Conservation (phyloP, 164 flowering plant genomes). For the Umbilicus rupestris region DNA sequence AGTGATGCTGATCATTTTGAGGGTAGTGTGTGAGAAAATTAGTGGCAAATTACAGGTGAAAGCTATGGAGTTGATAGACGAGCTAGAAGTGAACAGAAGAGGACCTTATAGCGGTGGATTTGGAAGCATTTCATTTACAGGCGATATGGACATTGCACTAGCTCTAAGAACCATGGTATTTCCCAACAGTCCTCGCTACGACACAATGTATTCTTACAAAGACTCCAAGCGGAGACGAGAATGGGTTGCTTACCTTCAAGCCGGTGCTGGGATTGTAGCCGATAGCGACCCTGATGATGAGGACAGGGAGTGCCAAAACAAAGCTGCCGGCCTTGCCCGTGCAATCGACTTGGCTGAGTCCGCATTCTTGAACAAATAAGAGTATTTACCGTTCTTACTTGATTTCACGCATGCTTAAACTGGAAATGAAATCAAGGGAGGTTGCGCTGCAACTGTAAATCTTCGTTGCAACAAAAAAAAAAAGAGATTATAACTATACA, state of each 20-base stretch:
- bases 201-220: conserved; percentile 80
- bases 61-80: conserved; percentile 87
- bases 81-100: conserved; percentile 56
- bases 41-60: conserved; percentile 41
- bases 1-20: not conserved
- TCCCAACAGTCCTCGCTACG: conserved; percentile 42
- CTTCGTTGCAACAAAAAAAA: too few relatives aligned
- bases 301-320: conserved; percentile 77
- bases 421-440: too few relatives aligned
- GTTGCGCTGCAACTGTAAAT: too few relatives aligned
- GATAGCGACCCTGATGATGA: conserved; percentile 78
- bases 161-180: conserved; percentile 84
- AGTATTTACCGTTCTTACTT: not conserved
- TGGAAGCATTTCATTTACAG: conserved; percentile 68
- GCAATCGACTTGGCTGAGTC: conserved; percentile 93
- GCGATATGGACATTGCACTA: conserved; percentile 80
- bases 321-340: conserved; percentile 79
- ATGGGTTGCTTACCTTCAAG: conserved; percentile 89
- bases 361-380: conserved; percentile 29
- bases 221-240: conserved; percentile 43
- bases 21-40: not conserved
- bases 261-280: conserved; percentile 92
- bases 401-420: too few relatives aligned
- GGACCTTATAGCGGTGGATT: conserved; percentile 97
- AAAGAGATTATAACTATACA: too few relatives aligned